phyloP scores from a whole-genome alignment of 2,329 filamentous ascomycete species.

The Colletotrichum echinochloae region DNA sequence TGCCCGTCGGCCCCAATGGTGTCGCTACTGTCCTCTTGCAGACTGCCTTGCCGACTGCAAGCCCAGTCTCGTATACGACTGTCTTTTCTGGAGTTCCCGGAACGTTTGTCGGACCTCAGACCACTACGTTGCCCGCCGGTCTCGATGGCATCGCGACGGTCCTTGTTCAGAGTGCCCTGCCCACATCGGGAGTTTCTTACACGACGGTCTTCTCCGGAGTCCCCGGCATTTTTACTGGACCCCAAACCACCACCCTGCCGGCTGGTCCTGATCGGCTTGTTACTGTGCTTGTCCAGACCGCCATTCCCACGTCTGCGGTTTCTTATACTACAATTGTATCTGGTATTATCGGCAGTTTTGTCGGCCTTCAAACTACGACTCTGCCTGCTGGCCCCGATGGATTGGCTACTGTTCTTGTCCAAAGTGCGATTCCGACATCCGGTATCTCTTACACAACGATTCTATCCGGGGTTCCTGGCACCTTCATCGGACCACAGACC shows the following conservation, averaged over 20 bases:
- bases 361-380: conserved; percentile 2
- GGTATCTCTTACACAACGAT: conserved; percentile 1
- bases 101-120: conserved; percentile 10
- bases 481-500: neutral
- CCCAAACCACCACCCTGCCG: neutral
- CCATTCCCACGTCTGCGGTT: neutral
- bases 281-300: conserved; percentile 19
- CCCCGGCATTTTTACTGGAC: neutral
- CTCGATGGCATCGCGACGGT: conserved; percentile 18
- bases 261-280: neutral
- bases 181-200: neutral
- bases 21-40: neutral
- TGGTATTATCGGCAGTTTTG: neutral
- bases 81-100: neutral
- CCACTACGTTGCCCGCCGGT: neutral
- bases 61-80: neutral
- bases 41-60: neutral
- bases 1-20: neutral
- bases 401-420: conserved; percentile 14
- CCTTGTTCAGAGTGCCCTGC: conserved; percentile 18
- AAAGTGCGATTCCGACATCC: conserved; percentile 6
- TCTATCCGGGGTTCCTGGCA: neutral
- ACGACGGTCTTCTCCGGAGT: neutral
- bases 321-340: neutral
- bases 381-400: conserved; percentile 12